Evolutionary conservation across 164 flowering plant species (phyloP), one percentile per base, ranked within the genome.

Genomic region (Kingdonia uniflora): DNA sequence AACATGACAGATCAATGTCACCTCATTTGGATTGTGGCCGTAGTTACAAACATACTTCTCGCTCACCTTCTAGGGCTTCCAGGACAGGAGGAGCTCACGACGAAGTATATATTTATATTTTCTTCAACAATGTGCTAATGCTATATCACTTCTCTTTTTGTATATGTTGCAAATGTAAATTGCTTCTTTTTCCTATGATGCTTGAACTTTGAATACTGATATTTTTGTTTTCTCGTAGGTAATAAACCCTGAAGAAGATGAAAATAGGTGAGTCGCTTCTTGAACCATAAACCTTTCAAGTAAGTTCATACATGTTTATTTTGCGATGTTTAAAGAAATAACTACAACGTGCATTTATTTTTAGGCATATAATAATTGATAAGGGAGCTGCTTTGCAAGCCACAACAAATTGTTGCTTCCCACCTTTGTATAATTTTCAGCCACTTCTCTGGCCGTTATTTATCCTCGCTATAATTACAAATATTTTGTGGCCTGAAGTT

Each of bases 41-140:
- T 23, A 65, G 71, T 60, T 64, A 66, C 55, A 66, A 70, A 43
- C 73, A 63, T 23, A 51, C 64, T 56, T 80, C 86, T 14, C 70
- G 55, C 16, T 85, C 94, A 23, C 92, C 92, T 33, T 51, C 52
- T 37, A 62, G 63, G 56, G 67, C 56, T 58, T 56, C 70, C n/a
- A 68, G 65, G 26, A 41, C 49, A 17, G 68, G 75, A 63, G 75
- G 68, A 39, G 35, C 4, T 29, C 80, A 68, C 58, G 69, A 71
- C 54, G 89, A 82, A 89, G 95, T 82, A 29, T 29, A n/a, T n/a
- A n/a, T n/a, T n/a, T n/a, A n/a, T n/a, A n/a, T n/a, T n/a, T n/a
- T n/a, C n/a, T n/a, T n/a, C n/a, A n/a, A n/a, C n/a, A n/a, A n/a
- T n/a, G 4, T 29, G 35, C 35, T 29, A 29, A 29, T 29, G n/a